Conservation (phyloP, 441 rosid species). For the Croton laevigatus region DNA sequence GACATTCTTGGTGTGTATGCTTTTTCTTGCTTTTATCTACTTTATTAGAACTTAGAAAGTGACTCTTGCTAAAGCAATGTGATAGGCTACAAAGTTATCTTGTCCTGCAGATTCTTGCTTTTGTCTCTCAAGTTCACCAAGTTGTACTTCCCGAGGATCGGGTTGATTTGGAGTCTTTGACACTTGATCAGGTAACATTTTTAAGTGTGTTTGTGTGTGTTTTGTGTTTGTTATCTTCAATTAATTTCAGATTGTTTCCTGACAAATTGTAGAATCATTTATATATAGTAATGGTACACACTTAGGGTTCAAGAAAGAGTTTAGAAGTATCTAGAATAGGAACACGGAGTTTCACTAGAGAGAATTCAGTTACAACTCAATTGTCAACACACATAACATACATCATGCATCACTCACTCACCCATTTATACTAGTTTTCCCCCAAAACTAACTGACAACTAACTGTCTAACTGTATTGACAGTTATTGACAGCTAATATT, state of each 20-base stretch:
- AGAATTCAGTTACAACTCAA: too few relatives aligned
- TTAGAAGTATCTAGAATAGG: too few relatives aligned
- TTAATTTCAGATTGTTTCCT: background rate
- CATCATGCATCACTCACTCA: too few relatives aligned
- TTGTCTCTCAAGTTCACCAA: constrained; percentile 88
- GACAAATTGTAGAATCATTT: background rate
- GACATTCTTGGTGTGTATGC: background rate
- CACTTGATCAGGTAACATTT: constrained; percentile 67
- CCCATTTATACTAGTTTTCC: too few relatives aligned
- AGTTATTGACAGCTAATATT: too few relatives aligned
- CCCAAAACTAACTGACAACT: too few relatives aligned
- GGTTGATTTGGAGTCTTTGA: constrained; percentile 61
- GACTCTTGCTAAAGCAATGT: background rate
- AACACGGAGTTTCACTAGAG: too few relatives aligned
- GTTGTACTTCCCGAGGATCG: constrained; percentile 73
- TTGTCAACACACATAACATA: too few relatives aligned
- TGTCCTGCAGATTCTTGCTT: constrained; percentile 68
- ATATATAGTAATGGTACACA: too few relatives aligned
- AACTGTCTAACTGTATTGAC: too few relatives aligned
- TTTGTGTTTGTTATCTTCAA: background rate
- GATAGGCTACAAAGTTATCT: constrained; percentile 15
- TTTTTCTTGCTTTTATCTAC: background rate
- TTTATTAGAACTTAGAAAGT: constrained; percentile 1
- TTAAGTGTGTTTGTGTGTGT: background rate
- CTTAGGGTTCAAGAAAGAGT: too few relatives aligned